A percentile compares a stretch with the other conserved stretches of the same genome.
phyloP scores from a whole-genome alignment of 495 filamentous ascomycete species.

The Aspergillus conjunctus region DNA sequence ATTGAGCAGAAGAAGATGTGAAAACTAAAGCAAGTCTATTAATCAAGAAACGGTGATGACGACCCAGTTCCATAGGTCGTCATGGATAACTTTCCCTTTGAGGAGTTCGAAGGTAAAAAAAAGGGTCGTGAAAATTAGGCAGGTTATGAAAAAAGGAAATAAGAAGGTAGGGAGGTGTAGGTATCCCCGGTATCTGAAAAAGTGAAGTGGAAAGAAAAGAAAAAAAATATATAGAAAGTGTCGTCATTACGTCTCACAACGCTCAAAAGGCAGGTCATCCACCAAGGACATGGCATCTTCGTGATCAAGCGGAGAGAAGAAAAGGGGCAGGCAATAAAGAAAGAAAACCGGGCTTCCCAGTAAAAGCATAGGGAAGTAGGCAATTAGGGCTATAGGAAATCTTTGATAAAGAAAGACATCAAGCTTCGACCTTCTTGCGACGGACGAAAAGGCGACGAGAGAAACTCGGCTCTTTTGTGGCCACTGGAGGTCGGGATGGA shows the following conservation, averaged over 20 bases:
- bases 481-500: slow-evolving; percentile 20
- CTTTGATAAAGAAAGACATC: slow-evolving; percentile 11
- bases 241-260: slow-evolving; percentile 38
- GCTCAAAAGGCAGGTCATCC: slow-evolving; percentile 40
- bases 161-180: background rate
- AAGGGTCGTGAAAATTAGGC: slow-evolving; percentile 23
- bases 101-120: no score
- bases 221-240: slow-evolving; percentile 19
- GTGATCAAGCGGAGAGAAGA: slow-evolving; percentile 17
- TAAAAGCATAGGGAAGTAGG: background rate
- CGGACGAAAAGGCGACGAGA: slow-evolving; percentile 46
- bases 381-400: slow-evolving; percentile 13
- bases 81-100: no score
- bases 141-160: background rate
- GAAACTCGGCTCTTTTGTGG: slow-evolving; percentile 34
- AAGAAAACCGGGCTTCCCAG: slow-evolving; percentile 7
- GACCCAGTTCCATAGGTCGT: no score
- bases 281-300: slow-evolving; percentile 25
- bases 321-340: slow-evolving; percentile 2
- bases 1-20: slow-evolving; percentile 15
- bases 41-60: background rate
- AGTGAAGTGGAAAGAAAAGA: slow-evolving; percentile 25
- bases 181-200: background rate
- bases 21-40: background rate
- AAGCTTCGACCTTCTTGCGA: slow-evolving; percentile 47